Conservation (phyloP, 495 filamentous ascomycete species). For the Jackrogersella multiformis region DNA sequence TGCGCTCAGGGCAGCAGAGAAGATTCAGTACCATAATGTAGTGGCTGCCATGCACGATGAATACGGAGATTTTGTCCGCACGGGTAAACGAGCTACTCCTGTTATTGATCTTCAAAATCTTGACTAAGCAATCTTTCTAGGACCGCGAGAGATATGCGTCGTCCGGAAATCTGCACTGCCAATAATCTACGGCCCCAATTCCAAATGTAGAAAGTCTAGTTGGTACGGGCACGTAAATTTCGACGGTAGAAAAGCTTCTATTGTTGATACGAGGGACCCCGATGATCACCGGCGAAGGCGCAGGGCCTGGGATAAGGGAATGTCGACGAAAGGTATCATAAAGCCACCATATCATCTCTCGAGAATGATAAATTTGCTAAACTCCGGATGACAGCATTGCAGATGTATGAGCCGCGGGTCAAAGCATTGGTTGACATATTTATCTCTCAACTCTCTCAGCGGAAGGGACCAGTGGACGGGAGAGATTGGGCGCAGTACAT, state of each 20-base stretch:
- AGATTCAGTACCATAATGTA: constrained; percentile 44
- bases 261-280: constrained; percentile 42
- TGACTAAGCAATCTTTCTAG: not conserved
- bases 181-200: constrained; percentile 47
- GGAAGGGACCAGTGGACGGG: constrained; percentile 33
- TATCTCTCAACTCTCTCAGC: constrained; percentile 34
- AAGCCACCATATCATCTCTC: no score
- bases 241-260: constrained; percentile 37
- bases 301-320: constrained; percentile 48
- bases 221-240: constrained; percentile 48
- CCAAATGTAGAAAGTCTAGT: constrained; percentile 46
- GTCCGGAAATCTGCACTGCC: constrained; percentile 45
- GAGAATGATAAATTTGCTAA: not conserved
- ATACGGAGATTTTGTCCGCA: constrained; percentile 55
- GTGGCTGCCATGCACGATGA: constrained; percentile 44
- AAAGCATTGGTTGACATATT: constrained; percentile 41
- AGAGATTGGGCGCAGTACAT: constrained; percentile 48
- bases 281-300: constrained; percentile 45
- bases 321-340: constrained; percentile 44
- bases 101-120: not conserved
- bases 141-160: constrained; percentile 51
- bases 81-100: constrained; percentile 28
- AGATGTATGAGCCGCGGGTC: constrained; percentile 40
- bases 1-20: constrained; percentile 23
- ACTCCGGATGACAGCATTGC: constrained; percentile 27